Conservation (phyloP, 1,139 yeast species). For the Saccharomyces hybrid region DNA sequence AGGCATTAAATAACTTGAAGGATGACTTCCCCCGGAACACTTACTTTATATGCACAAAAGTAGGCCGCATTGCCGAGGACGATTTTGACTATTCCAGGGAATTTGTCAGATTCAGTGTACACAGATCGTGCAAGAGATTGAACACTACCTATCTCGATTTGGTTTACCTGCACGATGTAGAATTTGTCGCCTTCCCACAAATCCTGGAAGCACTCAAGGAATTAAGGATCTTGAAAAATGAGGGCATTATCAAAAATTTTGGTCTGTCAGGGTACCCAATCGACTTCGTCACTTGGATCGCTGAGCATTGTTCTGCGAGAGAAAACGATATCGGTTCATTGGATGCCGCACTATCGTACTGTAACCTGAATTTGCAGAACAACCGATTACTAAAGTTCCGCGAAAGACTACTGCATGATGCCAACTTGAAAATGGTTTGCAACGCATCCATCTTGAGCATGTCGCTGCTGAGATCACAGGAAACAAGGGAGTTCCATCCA, state of each 20-base stretch:
- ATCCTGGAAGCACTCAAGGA: conserved; percentile 58
- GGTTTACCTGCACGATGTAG: conserved; percentile 84
- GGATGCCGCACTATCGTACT: conserved; percentile 73
- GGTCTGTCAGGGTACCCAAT: conserved; percentile 91
- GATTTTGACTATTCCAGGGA: conserved; percentile 68
- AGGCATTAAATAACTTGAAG: conserved; percentile 41
- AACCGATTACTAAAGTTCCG: conserved; percentile 44
- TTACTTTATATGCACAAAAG: conserved; percentile 76
- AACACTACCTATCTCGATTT: conserved; percentile 64
- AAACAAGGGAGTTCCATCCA: conserved; percentile 77
- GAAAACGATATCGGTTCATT: conserved; percentile 40
- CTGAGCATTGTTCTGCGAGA: conserved; percentile 33
- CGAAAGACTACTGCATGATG: conserved; percentile 43
- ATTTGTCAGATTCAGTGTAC: conserved; percentile 54
- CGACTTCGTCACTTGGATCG: conserved; percentile 49
- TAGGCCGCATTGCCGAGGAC: conserved; percentile 62
- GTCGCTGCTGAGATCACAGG: conserved; percentile 67
- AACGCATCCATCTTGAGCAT: conserved; percentile 85
- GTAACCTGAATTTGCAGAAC: conserved; percentile 80
- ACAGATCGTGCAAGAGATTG: conserved; percentile 58
- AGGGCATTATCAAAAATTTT: conserved; percentile 56
- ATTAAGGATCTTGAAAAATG: conserved; percentile 49
- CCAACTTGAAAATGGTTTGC: conserved; percentile 50
- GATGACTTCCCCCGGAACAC: conserved; percentile 50
- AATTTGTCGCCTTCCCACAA: conserved; percentile 54